Conservation (phyloP, 805 yeast genomes). For the Saitoella complicata region DNA sequence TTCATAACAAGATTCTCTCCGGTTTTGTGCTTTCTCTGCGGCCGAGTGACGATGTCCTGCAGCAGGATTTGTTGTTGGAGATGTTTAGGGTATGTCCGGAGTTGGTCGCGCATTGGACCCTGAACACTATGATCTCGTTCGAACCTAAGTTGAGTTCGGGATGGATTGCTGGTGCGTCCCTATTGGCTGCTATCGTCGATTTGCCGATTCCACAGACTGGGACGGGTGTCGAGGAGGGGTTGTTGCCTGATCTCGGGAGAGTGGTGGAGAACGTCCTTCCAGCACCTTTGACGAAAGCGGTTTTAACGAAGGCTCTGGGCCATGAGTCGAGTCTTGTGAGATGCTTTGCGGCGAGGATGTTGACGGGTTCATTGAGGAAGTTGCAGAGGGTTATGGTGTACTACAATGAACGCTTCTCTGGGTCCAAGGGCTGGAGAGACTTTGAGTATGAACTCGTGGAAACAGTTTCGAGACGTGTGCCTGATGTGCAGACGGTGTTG, state of each 20-base stretch:
- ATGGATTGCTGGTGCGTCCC: slow-evolving; percentile 61
- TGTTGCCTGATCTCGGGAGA: slow-evolving; percentile 21
- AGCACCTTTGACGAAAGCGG: slow-evolving; percentile 38
- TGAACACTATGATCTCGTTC: slow-evolving; percentile 27
- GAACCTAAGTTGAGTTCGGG: slow-evolving; percentile 69
- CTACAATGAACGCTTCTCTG: slow-evolving; percentile 15
- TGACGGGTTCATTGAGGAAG: slow-evolving; percentile 39
- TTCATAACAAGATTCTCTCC: slow-evolving; percentile 53
- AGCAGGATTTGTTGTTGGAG: slow-evolving; percentile 36
- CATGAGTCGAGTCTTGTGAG: slow-evolving; percentile 34
- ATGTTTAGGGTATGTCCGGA: slow-evolving; percentile 47
- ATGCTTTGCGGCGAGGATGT: slow-evolving; percentile 47
- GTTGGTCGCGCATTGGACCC: slow-evolving; percentile 48
- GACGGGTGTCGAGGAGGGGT: background rate
- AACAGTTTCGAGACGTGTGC: slow-evolving; percentile 21
- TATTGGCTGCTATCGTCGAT: slow-evolving; percentile 43
- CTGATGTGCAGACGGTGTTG: slow-evolving; percentile 18
- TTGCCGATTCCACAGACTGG: slow-evolving; percentile 33
- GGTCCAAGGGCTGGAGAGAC: slow-evolving; percentile 27
- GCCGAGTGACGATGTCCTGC: slow-evolving; percentile 65
- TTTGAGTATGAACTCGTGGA: slow-evolving; percentile 22
- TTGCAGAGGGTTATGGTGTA: slow-evolving; percentile 26
- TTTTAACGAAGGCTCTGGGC: slow-evolving; percentile 43
- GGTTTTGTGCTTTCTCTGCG: slow-evolving; percentile 47
- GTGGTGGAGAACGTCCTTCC: slow-evolving; percentile 49